These are phyloP conservation scores for Beauveria pseudobassiana DNA, from an alignment of 2,329 filamentous ascomycete species.

Conservation along the genomic window DNA sequence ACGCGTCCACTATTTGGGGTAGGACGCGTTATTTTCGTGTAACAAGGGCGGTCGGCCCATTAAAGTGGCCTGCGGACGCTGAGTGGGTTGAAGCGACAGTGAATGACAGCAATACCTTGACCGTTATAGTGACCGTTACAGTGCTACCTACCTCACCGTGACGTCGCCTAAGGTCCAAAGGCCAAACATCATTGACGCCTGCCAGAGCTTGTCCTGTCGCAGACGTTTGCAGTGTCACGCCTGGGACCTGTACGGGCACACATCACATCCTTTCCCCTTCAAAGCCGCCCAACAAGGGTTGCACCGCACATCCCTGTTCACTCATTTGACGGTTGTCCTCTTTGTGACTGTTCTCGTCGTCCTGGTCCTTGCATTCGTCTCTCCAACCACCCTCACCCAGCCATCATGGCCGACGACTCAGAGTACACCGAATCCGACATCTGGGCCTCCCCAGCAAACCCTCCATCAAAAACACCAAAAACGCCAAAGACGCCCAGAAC, in stretches of 20 bases:
- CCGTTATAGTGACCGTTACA: too few species aligned
- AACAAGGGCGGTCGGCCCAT: not conserved
- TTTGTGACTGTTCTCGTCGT: not conserved
- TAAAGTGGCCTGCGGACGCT: not conserved
- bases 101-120: too few species aligned
- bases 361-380: not conserved
- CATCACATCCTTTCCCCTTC: not conserved
- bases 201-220: too few species aligned
- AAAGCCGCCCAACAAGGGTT: not conserved
- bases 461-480: constrained; percentile 27
- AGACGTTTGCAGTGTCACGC: not conserved
- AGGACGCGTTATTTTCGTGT: constrained; percentile 11
- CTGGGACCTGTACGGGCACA: not conserved
- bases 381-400: not conserved
- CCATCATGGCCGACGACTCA: constrained; percentile 36
- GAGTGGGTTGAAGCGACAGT: not conserved
- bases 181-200: too few species aligned
- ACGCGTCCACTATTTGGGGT: not conserved
- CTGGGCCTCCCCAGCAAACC: constrained; percentile 35
- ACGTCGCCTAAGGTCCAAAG: too few species aligned
- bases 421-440: constrained; percentile 42
- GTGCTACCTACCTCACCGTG: too few species aligned
- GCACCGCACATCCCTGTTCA: not conserved
- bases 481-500: constrained; percentile 42
- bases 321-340: not conserved